Base-by-base conservation (phyloP, 768 basidiomycete genomes). In the Suillus occidentalis region DNA sequence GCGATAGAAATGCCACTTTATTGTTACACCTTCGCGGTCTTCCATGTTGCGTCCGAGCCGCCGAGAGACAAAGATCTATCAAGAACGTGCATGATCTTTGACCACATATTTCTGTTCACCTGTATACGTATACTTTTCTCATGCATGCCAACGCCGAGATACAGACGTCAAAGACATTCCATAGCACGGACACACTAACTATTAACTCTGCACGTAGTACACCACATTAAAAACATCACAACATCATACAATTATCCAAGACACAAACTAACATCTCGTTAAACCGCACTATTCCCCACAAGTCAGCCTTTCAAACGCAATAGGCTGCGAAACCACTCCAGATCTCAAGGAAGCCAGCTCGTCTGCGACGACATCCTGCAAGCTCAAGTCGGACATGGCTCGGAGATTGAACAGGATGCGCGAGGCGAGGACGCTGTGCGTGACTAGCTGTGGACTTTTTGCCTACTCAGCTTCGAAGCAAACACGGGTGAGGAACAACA, bases 331-430 rank as follows among this genome's bases (percentile, higher is more conserved):
- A 56, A 56, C 55, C 13, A n/a, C 55, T 22, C 3, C 55, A 3
- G 31, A 31, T 31, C 4, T 4, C 13, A 34, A 16, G 13, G 4
- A n/a, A 56, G 7, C 0, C 9, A 3, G 2, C 12, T 37, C 55
- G 13, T 22, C 12, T n/a, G 36, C 14, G 12, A 36, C 36, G 14
- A 1, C 34, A 22, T 37, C 7, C 14, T 36, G 34, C 55, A 28
- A 28, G 28, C 28, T 28, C 3, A 57, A 57, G 6, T 57, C 36
- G n/a, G 20, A 22, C 55, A 22, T 31, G 31, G 31, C 55, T 37
- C 55, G 55, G 2, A 57, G 12, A 37, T 37, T 57, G 55, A 57
- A 57, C n/a, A 57, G n/a, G 55, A 57, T 22, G 20, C 55, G 55
- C 4, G 55, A 57, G 36, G 55, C 55, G n/a, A 57, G 55, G 37